These are phyloP conservation scores for Trematosphaeria pertusa DNA, from an alignment of 2,329 filamentous ascomycete species.

Conservation along the genomic window DNA sequence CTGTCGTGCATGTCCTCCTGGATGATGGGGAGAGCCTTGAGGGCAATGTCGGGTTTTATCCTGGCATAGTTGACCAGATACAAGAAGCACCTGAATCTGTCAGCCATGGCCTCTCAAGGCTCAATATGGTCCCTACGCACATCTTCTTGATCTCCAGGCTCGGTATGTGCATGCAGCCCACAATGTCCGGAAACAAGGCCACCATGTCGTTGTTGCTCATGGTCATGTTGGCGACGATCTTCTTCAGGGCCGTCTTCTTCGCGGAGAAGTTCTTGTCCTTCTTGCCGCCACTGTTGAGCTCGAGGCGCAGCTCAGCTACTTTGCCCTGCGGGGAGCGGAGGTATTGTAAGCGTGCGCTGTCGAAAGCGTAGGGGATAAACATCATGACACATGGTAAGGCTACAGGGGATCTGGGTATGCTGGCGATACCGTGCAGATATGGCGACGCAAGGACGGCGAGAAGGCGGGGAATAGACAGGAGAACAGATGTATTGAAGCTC, in stretches of 20 bases:
- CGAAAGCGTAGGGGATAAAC: slow-evolving; percentile 48
- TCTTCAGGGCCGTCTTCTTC: slow-evolving; percentile 98
- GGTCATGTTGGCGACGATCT: slow-evolving; percentile 99
- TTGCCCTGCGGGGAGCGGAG: slow-evolving; percentile 78
- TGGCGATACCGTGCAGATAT: background rate
- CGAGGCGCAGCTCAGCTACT: slow-evolving; percentile 93
- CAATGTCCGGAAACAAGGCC: slow-evolving; percentile 91
- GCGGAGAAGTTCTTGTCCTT: slow-evolving; percentile 96
- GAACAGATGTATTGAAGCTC: slow-evolving; percentile 26
- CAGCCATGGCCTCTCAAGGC: slow-evolving; percentile 28
- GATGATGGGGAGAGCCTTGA: slow-evolving; percentile 89
- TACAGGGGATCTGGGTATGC: slow-evolving; percentile 5
- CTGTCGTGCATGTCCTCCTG: slow-evolving; percentile 92
- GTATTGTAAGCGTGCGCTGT: slow-evolving; percentile 59
- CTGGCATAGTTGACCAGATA: slow-evolving; percentile 97
- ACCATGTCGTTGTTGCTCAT: slow-evolving; percentile 99
- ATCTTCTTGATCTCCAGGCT: slow-evolving; percentile 99
- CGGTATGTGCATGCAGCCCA: slow-evolving; percentile 92
- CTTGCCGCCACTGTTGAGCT: slow-evolving; percentile 91
- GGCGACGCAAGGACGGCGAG: too few species aligned
- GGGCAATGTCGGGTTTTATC: slow-evolving; percentile 89
- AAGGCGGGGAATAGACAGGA: slow-evolving; percentile 16
- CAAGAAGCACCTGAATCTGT: slow-evolving; percentile 83
- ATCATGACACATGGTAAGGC: slow-evolving; percentile 35
- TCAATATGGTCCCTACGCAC: slow-evolving; percentile 61